Conservation (phyloP, 495 filamentous ascomycete species). For the Hypoxylon intermedium region DNA sequence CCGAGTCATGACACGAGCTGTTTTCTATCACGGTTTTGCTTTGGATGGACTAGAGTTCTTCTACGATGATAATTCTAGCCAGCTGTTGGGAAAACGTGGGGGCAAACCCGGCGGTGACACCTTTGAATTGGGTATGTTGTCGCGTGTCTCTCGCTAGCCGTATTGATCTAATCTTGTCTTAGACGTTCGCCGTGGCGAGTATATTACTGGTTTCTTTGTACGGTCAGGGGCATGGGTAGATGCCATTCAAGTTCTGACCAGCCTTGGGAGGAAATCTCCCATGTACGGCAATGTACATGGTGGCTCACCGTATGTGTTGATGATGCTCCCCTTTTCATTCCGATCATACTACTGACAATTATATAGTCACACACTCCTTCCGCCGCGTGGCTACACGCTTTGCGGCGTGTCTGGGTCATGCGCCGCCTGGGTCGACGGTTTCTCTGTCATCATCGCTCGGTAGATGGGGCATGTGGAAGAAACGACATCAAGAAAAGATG, state of each 20-base stretch:
- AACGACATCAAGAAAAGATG: neutral
- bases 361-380: constrained; percentile 82
- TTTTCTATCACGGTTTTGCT: constrained; percentile 78
- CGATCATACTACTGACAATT: constrained; percentile 25
- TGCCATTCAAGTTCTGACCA: constrained; percentile 89
- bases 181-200: constrained; percentile 87
- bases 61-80: constrained; percentile 86
- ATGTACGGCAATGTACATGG: constrained; percentile 83
- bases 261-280: constrained; percentile 80
- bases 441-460: constrained; percentile 83
- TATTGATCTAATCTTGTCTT: constrained; percentile 35
- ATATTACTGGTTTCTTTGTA: constrained; percentile 85
- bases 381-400: constrained; percentile 87
- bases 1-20: constrained; percentile 76
- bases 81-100: constrained; percentile 87
- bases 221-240: constrained; percentile 86
- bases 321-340: neutral
- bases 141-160: neutral
- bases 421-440: constrained; percentile 84
- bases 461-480: constrained; percentile 42
- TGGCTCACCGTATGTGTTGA: constrained; percentile 75
- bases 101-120: constrained; percentile 76
- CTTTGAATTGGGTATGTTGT: constrained; percentile 73
- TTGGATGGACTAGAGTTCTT: constrained; percentile 90
- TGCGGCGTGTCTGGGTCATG: constrained; percentile 86